phyloP scores from a whole-genome alignment of 225 moss, liverwort and hornwort genomes.

The Thuidium tamariscinum region DNA sequence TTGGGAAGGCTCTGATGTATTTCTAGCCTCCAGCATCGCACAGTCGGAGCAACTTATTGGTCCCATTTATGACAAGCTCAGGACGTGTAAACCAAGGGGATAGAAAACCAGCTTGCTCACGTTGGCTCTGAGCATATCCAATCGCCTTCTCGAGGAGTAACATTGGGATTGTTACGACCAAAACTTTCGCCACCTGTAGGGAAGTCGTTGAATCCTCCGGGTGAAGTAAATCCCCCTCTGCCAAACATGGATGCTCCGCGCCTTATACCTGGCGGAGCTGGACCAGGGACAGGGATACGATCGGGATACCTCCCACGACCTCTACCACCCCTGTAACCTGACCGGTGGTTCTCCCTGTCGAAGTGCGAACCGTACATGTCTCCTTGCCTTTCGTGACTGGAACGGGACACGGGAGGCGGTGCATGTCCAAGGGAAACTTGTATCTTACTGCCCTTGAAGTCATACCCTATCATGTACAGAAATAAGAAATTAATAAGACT shows the following conservation, averaged over 20 bases:
- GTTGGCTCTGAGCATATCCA: constrained; percentile 99
- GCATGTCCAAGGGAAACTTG: constrained; percentile 85
- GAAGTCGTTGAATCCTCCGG: constrained; percentile 64
- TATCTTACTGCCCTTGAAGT: constrained; percentile 97
- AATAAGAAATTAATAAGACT: neutral
- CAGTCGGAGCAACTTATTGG: neutral
- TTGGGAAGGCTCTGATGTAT: neutral
- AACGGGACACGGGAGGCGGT: constrained; percentile 45
- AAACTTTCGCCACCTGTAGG: constrained; percentile 93
- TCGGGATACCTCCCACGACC: constrained; percentile 88
- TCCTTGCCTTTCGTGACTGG: constrained; percentile 66
- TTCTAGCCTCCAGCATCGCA: neutral
- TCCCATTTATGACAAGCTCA: neutral
- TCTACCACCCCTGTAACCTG: constrained; percentile 85
- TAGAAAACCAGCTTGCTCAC: constrained; percentile 28
- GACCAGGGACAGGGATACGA: constrained; percentile 67
- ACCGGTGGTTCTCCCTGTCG: constrained; percentile 61
- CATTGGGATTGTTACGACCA: constrained; percentile 96
- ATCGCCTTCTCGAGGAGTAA: constrained; percentile 95
- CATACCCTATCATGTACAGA: constrained; percentile 56
- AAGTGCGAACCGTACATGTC: constrained; percentile 61
- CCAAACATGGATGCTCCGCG: constrained; percentile 76
- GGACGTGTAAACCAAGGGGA: neutral
- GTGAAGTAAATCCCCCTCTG: constrained; percentile 53
- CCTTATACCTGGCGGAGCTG: constrained; percentile 61